Conservation (phyloP, 176 grass and related monocot genomes). For the maize (Zea mays) region Zm-B73-REFERENCE-NAM-5.0 NC_050096.1:278902501-278903000, state of each 20-base stretch:
- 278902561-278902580: constrained; percentile 13
- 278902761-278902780: constrained; percentile 24
- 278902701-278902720: constrained; percentile 41
- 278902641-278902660: constrained; percentile 34
- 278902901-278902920: neutral
- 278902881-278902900: neutral
- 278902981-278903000: neutral
- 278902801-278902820: constrained; percentile 18
- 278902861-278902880: neutral
- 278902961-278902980: neutral
- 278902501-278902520: constrained; percentile 49
- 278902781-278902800: constrained; percentile 34
- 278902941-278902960: neutral
- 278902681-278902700: neutral
- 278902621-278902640: constrained; percentile 32
- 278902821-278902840: neutral
- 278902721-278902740: constrained; percentile 34
- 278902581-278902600: constrained; percentile 14
- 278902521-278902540: constrained; percentile 9
- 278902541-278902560: constrained; percentile 30
- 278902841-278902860: neutral
- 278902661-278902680: constrained; percentile 7
- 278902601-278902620: constrained; percentile 20
- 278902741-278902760: constrained; percentile 36
- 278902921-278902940: neutral